phyloP scores from a whole-genome alignment of 768 basidiomycete species.

The Cystobasidium onofrii region DNA sequence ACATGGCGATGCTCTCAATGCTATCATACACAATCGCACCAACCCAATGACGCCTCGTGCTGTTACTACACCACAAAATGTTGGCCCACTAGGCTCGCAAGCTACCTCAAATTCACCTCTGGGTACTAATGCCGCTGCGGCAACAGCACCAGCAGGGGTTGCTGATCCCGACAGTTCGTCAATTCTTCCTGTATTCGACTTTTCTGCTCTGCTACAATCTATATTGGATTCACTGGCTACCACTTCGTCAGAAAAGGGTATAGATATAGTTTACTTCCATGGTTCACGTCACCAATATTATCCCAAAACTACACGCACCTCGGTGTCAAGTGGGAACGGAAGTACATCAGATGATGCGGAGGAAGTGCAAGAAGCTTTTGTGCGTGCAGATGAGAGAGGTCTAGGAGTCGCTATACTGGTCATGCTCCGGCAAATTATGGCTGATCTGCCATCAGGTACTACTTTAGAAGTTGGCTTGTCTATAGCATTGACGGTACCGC shows the following conservation, averaged over 20 bases:
- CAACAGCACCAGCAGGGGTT: neutral
- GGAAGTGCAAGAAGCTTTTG: constrained; percentile 28
- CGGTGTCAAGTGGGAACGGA: neutral
- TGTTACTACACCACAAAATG: neutral
- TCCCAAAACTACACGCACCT: neutral
- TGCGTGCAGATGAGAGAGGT: constrained; percentile 33
- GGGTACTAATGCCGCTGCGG: too few species aligned
- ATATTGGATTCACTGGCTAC: constrained; percentile 39
- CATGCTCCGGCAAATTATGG: constrained; percentile 31
- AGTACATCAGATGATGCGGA: neutral
- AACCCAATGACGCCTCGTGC: constrained; percentile 25
- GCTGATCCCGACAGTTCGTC: neutral
- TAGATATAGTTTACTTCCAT: constrained; percentile 39
- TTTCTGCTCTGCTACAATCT: constrained; percentile 38
- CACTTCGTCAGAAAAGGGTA: constrained; percentile 33
- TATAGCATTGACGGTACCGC: constrained; percentile 9
- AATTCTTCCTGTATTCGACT: constrained; percentile 35
- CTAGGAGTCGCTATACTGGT: constrained; percentile 28
- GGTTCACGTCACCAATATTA: neutral
- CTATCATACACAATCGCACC: constrained; percentile 22
- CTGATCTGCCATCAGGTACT: neutral
- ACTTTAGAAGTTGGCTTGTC: constrained; percentile 32
- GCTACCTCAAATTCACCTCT: neutral
- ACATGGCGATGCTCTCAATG: constrained; percentile 31
- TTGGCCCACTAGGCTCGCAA: neutral